Percentiles rank a stretch among this genome's conserved stretches.
These are phyloP conservation scores for Carallia brachiata DNA, from an alignment of 345 rosid species.

Conservation along the genomic window DNA sequence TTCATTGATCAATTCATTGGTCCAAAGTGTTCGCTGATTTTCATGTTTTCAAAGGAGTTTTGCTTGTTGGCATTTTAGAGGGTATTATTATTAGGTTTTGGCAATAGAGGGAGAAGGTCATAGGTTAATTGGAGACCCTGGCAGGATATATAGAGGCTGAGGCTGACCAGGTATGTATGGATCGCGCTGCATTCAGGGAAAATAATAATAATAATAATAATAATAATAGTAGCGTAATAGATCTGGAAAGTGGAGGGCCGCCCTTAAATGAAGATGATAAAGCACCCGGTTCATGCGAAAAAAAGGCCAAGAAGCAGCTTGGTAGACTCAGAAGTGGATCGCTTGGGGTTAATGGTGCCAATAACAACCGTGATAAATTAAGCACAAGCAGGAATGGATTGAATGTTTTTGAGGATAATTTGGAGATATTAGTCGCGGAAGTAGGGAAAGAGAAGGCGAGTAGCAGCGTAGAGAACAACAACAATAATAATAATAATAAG, in stretches of 20 bases:
- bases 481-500: background rate
- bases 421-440: conserved; percentile 1
- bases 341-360: background rate
- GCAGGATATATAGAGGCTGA: background rate
- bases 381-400: conserved; percentile 1
- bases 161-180: conserved; percentile 8
- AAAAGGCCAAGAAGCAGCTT: conserved; percentile 6
- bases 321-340: conserved; percentile 10
- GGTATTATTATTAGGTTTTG: background rate
- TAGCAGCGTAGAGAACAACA: background rate
- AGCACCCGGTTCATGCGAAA: background rate
- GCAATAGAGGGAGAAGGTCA: background rate
- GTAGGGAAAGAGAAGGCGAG: background rate
- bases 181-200: conserved; percentile 1
- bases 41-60: background rate
- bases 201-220: background rate
- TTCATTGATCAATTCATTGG: background rate
- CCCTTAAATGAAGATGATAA: conserved; percentile 6
- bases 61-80: background rate
- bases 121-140: too few relatives aligned
- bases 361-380: background rate
- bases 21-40: background rate
- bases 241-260: conserved; percentile 31
- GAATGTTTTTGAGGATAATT: conserved; percentile 17
- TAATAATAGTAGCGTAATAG: background rate